These are phyloP conservation scores for Chaetomiaceae sp. DNA, from an alignment of 2,329 filamentous ascomycete genomes.

Conservation along the genomic window DNA sequence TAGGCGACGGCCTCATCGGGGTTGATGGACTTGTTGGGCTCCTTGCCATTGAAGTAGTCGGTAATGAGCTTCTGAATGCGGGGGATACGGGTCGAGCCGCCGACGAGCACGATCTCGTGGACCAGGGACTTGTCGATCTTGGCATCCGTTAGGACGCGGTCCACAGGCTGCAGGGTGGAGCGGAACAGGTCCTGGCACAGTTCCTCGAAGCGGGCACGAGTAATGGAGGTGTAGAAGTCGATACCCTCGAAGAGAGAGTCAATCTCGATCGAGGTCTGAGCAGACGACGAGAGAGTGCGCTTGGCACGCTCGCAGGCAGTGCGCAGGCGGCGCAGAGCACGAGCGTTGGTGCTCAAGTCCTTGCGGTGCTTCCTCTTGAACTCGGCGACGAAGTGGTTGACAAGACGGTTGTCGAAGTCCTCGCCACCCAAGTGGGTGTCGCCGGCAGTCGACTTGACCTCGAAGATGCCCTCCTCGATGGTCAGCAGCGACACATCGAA, in stretches of 20 bases:
- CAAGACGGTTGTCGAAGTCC: constrained; percentile 92
- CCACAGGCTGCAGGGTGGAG: constrained; percentile 89
- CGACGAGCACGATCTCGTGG: constrained; percentile 97
- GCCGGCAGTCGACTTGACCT: constrained; percentile 95
- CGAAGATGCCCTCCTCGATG: constrained; percentile 99
- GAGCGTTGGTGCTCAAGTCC: constrained; percentile 70
- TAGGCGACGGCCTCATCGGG: constrained; percentile 98
- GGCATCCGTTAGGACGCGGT: constrained; percentile 94
- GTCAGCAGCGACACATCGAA: constrained; percentile 99
- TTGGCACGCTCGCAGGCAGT: constrained; percentile 99
- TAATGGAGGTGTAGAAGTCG: constrained; percentile 95
- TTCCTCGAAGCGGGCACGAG: constrained; percentile 98
- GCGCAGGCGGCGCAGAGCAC: constrained; percentile 90
- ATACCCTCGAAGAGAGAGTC: constrained; percentile 97
- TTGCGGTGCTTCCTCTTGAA: constrained; percentile 92
- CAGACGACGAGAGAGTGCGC: constrained; percentile 95
- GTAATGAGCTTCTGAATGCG: constrained; percentile 97
- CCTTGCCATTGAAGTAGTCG: constrained; percentile 99
- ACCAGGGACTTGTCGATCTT: constrained; percentile 81
- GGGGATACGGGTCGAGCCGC: constrained; percentile 98
- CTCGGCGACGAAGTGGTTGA: constrained; percentile 90
- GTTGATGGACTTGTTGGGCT: constrained; percentile 99
- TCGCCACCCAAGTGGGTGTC: constrained; percentile 94
- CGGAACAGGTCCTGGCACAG: constrained; percentile 92
- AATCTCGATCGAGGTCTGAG: constrained; percentile 96